Base-by-base conservation (phyloP, 768 basidiomycete species). In the Tubosaeta sp. region DNA sequence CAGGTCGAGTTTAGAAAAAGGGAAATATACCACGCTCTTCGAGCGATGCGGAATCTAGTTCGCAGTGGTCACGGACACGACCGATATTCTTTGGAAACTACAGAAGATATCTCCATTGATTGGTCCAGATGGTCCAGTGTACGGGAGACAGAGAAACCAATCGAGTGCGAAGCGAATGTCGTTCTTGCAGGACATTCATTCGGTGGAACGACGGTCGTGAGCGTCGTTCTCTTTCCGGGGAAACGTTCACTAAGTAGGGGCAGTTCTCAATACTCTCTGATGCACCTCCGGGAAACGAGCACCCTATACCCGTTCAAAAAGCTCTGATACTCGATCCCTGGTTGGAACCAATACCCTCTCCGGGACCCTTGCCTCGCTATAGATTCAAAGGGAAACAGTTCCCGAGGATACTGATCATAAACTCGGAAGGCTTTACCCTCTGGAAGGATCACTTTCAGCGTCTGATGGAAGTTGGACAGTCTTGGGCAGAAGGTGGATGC, bases 281-380 rank as follows among this genome's bases (percentile, higher is more conserved):
- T 3, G 59, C 70, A 22, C 74, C 82, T 6, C 73, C 77, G 16
- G 63, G 65, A 24, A 66, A 65, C 3, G 70, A 76, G 50, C 40
- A 61, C 12, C 62, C 59, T 3, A 72, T 91, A 48, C 84, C 83
- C 0, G 68, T 87, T 44, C 66, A 71, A 6, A 77, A 79, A 42
- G 80, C 77, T 9, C 62, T 93, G 19, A 73, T 86, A 19, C 76
- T 90, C 16, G 91, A 94, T 67, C 91, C 91, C 18, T 93, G 91
- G 90, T 68, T 92, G 8, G 88, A 92, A 49, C 87, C 90, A 16
- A 60, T 90, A 21, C 76, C 83, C 7, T 64, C 73, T 34, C 86
- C 81, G 27, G 83, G 81, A 4, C 83, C 72, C 0, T 51, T 46
- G 1, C 72, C 66, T 16, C 55, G 49, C 31, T 44, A 46, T 27